These are phyloP conservation scores for Tilletia horrida DNA, from an alignment of 1,284 basidiomycete genomes.

Conservation along the genomic window DNA sequence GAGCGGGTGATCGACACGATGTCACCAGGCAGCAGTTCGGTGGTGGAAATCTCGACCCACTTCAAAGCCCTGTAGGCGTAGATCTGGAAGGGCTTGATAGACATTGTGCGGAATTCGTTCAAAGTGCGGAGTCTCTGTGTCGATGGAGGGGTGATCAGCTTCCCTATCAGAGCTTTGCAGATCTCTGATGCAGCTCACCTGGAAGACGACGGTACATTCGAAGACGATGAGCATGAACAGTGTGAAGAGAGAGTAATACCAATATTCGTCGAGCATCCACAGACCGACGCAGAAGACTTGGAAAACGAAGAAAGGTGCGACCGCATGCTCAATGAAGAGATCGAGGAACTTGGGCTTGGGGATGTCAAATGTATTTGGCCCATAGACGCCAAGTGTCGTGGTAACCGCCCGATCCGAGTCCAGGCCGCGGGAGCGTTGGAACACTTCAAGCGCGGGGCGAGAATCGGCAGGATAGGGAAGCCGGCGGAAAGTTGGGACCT, in stretches of 20 bases:
- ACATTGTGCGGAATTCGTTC: conserved; percentile 55
- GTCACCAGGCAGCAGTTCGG: conserved; percentile 51
- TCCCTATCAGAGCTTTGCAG: background rate
- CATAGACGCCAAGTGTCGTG: conserved; percentile 44
- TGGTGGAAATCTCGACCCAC: conserved; percentile 46
- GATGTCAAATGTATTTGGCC: conserved; percentile 51
- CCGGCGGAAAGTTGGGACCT: conserved; percentile 69
- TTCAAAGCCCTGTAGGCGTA: conserved; percentile 45
- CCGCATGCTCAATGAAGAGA: conserved; percentile 53
- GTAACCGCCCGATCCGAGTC: conserved; percentile 44
- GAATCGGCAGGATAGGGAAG: conserved; percentile 85
- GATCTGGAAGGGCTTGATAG: conserved; percentile 52
- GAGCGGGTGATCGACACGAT: conserved; percentile 51
- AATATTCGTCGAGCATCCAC: conserved; percentile 55
- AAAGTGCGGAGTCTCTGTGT: conserved; percentile 52
- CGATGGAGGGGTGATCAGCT: conserved; percentile 6
- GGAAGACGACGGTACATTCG: conserved; percentile 52
- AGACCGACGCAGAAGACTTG: conserved; percentile 54
- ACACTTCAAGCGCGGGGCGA: conserved; percentile 69
- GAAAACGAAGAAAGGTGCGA: conserved; percentile 55
- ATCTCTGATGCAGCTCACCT: conserved; percentile 16
- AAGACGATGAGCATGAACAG: conserved; percentile 54
- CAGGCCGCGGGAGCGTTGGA: conserved; percentile 63
- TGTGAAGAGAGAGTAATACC: conserved; percentile 53
- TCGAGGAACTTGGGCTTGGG: conserved; percentile 51